Evolutionary conservation across 768 basidiomycete genomes (phyloP).

Genomic region (Pseudohyphozyma bogoriensis): DNA sequence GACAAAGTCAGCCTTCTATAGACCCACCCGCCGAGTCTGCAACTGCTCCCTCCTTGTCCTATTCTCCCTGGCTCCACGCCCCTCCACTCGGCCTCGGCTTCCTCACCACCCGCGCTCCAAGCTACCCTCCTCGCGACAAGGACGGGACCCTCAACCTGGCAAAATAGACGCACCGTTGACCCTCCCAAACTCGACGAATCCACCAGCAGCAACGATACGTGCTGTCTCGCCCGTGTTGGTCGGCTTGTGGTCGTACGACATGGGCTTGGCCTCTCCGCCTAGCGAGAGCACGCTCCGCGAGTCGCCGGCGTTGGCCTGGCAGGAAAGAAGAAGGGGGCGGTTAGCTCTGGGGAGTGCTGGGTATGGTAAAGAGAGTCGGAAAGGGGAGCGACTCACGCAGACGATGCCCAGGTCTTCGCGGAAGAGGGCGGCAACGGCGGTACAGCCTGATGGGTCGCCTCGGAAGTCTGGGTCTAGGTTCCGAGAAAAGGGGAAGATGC

Average conservation of each 20-base stretch:
- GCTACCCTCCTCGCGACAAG: too few relatives aligned
- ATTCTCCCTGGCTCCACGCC: too few relatives aligned
- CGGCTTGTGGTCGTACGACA: slow-evolving; percentile 95
- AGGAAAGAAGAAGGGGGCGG: not conserved
- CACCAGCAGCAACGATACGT: slow-evolving; percentile 81
- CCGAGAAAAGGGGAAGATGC: too few relatives aligned
- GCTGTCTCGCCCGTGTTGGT: slow-evolving; percentile 73
- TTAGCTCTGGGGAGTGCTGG: not conserved
- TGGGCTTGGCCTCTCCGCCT: slow-evolving; percentile 72
- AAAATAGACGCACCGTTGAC: slow-evolving; percentile 63
- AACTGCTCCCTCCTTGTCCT: too few relatives aligned
- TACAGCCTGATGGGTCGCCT: slow-evolving; percentile 90
- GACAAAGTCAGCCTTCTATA: not conserved
- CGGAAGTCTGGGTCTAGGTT: slow-evolving; percentile 82
- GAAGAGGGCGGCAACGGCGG: slow-evolving; percentile 78
- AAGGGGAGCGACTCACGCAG: slow-evolving; percentile 30
- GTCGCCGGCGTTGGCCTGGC: slow-evolving; percentile 93
- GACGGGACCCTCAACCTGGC: not conserved
- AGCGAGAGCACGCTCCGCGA: slow-evolving; percentile 79
- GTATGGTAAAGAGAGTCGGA: not conserved
- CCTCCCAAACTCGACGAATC: slow-evolving; percentile 90
- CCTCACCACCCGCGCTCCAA: too few relatives aligned
- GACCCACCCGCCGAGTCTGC: too few relatives aligned
- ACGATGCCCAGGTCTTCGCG: slow-evolving; percentile 63
- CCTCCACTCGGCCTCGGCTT: not conserved